Percentiles rank a stretch among this genome's conserved stretches.
Evolutionary conservation across 1,139 yeast genomes (phyloP).

Genomic region (Candida smagusa): DNA sequence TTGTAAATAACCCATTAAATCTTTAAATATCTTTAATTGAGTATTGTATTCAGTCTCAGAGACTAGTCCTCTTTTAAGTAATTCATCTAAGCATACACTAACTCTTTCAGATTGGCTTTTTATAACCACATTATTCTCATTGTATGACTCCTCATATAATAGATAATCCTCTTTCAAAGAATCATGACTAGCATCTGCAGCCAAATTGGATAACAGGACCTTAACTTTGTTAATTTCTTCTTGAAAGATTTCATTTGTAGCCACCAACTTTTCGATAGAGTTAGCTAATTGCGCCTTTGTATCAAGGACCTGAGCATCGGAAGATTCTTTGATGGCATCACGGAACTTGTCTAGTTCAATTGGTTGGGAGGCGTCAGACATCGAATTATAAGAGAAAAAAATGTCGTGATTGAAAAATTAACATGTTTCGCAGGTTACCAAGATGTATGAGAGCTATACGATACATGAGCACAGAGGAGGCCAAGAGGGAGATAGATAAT

Average conservation of each 20-base stretch:
- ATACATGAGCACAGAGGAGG: slow-evolving; percentile 5
- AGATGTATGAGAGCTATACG: background rate
- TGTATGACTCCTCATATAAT: slow-evolving; percentile 28
- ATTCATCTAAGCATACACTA: slow-evolving; percentile 21
- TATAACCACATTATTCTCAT: slow-evolving; percentile 33
- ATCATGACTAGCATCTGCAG: slow-evolving; percentile 9
- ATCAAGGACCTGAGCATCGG: slow-evolving; percentile 28
- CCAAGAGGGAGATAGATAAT: slow-evolving; percentile 5
- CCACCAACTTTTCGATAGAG: slow-evolving; percentile 28
- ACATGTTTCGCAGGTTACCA: background rate
- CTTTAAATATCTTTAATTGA: background rate
- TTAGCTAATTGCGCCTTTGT: slow-evolving; percentile 23
- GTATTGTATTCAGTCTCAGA: slow-evolving; percentile 1
- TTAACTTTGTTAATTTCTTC: slow-evolving; percentile 22
- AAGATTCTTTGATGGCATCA: slow-evolving; percentile 31
- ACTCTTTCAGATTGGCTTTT: slow-evolving; percentile 26
- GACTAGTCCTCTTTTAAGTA: slow-evolving; percentile 24
- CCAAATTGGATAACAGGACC: slow-evolving; percentile 9
- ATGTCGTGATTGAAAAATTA: background rate
- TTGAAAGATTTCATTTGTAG: slow-evolving; percentile 29
- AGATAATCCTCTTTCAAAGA: slow-evolving; percentile 21
- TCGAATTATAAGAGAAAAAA: slow-evolving; percentile 3
- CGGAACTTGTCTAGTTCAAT: slow-evolving; percentile 27
- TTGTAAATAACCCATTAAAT: background rate
- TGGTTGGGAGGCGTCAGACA: slow-evolving; percentile 21